A percentile compares a stretch with the other conserved stretches of the same genome.
Evolutionary conservation across 202 grass and related monocot species (phyloP).

Genomic region (Setaria viridis): DNA sequence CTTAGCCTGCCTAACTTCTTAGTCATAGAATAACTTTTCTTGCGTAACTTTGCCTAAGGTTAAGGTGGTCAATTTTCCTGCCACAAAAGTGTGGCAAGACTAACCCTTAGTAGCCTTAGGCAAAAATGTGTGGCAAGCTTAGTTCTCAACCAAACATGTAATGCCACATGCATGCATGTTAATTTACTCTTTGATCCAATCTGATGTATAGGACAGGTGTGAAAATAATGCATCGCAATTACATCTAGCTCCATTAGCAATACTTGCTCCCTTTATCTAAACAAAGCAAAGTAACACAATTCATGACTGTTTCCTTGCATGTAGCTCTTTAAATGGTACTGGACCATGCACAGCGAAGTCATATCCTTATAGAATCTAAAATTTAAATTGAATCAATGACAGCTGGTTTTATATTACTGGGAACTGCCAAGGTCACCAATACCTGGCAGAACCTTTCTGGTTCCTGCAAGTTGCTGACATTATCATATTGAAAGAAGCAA

Average conservation of each 20-base stretch:
- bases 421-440: not conserved
- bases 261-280: not conserved
- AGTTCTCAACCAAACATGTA: not conserved
- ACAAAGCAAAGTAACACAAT: not conserved
- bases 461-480: constrained; percentile 9
- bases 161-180: not conserved
- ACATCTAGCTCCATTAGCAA: not conserved
- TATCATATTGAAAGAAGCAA: constrained; percentile 29
- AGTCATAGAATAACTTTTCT: too few species aligned
- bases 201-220: not conserved
- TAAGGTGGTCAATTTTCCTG: too few species aligned
- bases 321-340: constrained; percentile 24
- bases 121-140: too few species aligned
- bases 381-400: not conserved
- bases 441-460: not conserved
- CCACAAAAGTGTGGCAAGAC: too few species aligned
- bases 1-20: too few species aligned
- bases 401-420: constrained; percentile 1
- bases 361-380: not conserved
- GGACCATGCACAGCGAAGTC: not conserved
- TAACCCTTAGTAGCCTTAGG: too few species aligned
- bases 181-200: not conserved
- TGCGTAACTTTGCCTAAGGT: too few species aligned
- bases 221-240: not conserved
- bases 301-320: not conserved